Percentiles rank a stretch among this genome's conserved stretches.
Evolutionary conservation across 2,329 filamentous ascomycete species (phyloP).

Genomic region (Fusarium papillatum): DNA sequence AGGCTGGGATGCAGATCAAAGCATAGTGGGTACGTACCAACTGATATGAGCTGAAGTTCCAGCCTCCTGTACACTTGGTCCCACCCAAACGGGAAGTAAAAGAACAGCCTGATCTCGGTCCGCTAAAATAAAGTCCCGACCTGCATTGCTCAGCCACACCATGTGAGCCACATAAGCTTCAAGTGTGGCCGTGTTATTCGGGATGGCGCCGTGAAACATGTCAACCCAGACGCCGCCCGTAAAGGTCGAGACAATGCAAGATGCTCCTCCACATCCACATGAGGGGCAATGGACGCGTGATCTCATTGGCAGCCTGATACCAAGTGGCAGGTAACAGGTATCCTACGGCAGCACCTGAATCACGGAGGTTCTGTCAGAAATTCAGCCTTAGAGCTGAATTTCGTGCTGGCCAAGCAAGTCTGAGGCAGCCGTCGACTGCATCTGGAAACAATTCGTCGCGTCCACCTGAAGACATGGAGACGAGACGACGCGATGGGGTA

Average conservation of each 20-base stretch:
- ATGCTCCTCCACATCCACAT: background rate
- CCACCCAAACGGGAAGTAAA: background rate
- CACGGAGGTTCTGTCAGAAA: background rate
- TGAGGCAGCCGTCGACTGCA: constrained; percentile 17
- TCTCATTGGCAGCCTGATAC: background rate
- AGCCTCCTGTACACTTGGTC: constrained; percentile 6
- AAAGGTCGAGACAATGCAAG: background rate
- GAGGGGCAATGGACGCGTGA: constrained; percentile 1
- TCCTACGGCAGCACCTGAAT: background rate
- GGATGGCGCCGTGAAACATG: constrained; percentile 30
- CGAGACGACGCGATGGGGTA: constrained; percentile 27
- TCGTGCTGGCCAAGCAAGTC: constrained; percentile 17
- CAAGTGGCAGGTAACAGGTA: constrained; percentile 1
- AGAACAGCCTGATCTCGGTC: constrained; percentile 23
- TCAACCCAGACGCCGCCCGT: constrained; percentile 5
- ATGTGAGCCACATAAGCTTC: constrained; percentile 20
- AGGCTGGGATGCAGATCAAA: constrained; percentile 40
- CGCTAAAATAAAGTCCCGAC: constrained; percentile 41
- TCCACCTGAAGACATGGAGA: constrained; percentile 26
- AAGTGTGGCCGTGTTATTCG: background rate
- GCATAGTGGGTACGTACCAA: constrained; percentile 35
- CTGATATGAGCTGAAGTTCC: background rate
- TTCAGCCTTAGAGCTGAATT: constrained; percentile 2
- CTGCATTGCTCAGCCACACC: constrained; percentile 17
- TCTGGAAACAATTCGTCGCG: constrained; percentile 2